Base-by-base conservation (phyloP, 2,329 filamentous ascomycete genomes). In the Fusarium phyllophilum region DNA sequence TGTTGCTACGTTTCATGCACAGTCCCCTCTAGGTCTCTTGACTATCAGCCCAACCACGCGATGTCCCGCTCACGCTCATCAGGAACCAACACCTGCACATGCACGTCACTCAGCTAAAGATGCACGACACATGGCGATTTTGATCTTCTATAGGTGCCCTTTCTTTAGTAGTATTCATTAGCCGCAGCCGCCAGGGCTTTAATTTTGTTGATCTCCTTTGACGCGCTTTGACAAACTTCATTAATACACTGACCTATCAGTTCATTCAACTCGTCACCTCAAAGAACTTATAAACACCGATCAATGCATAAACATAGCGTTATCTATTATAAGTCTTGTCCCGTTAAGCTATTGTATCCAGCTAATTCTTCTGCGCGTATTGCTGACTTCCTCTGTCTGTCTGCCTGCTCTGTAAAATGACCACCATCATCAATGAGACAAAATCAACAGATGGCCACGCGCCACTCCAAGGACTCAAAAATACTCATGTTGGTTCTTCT, bases 21-120 rank as follows among this genome's bases (percentile, higher is more conserved):
- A 69, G 64, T 60, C 68, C 59, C 57, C 64, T 55, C 49, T 42
- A 45, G 73, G 75, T 77, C 74, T 62, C 61, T 76, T 76, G 74
- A 76, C 73, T 59, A 62, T 48, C 58, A 68, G 44, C 59, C 48
- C 58, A 61, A 61, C 58, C 70, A 73, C 63, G 68, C 63, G 62
- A 66, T 68, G 68, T 74, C 74, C 71, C 68, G 64, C 68, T 61
- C 62, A 61, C 54, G 68, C 71, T 70, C 68, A 70, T 71, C 72
- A 71, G 66, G 65, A 36, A 76, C 74, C 48, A 66, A 68, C 68
- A 55, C 60, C 66, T 74, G 70, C 72, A 57, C 52, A 70, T 74
- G 70, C 71, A 74, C 71, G 70, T 73, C 71, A 73, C 70, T 67
- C 70, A 70, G 65, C 60, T 58, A 59, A 62, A 74, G 60, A 70